Base-by-base conservation (phyloP, 23 red algal species). In the Cyanidiococcus yangmingshanensis region DNA sequence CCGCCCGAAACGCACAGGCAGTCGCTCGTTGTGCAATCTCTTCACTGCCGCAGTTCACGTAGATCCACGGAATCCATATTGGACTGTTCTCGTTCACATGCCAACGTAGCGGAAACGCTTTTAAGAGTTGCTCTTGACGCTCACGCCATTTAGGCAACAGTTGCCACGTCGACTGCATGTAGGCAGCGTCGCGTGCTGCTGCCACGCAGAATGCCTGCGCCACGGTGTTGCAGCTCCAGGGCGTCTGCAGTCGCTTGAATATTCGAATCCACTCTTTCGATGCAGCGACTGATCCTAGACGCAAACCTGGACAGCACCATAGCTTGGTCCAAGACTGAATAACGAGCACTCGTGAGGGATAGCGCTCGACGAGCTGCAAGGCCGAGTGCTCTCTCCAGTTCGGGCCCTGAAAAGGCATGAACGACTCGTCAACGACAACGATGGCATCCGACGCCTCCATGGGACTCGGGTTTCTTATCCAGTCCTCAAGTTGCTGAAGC, bases 251-350 rank as follows among this genome's bases (percentile, higher is more conserved):
- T 1, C 58, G 77, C 39, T 98, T 98, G 12, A 92, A 76, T 18
- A 45, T 41, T 37, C 68, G 87, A 26, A 68, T 87, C 88, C 88
- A 91, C 0, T 57, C 85, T 38, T 33, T 58, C 21, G 76, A 77
- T 15, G 78, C 79, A 15, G 88, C 75, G 37, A 98, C 77, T 30
- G 80, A 82, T 58, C 94, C 94, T 38, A 98, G 75, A 37, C 94
- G 88, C 35, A 98, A 76, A 1, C 94, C 94, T 57, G 94, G 94
- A 75, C 94, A 98, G 2, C 83, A 79, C 94, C 94, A 98, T 41
- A 98, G 58, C 83, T 98, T 98, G 33, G 94, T 98, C 94, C 94
- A 98, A 15, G 83, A 88, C 30, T 76, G 67, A 39, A 98, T 75
- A 30, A 98, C 94, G 26, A 98, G 24, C 2, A 98, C 78, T 0